These are phyloP conservation scores for Globisporangium echinulatum DNA, from an alignment of 352 stramenopile genomes.

Conservation along the genomic window DNA sequence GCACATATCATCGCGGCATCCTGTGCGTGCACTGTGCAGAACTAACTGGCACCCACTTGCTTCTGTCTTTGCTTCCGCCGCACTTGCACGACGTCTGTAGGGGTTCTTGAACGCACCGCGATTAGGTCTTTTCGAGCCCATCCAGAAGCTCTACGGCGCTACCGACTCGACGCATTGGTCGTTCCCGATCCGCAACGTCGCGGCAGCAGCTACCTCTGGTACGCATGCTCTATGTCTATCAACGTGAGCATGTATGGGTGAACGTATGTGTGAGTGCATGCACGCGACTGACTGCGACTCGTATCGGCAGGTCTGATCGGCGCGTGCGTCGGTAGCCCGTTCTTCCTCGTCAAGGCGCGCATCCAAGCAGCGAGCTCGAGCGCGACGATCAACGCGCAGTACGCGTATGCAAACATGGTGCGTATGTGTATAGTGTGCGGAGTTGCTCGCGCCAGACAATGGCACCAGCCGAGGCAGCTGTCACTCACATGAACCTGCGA, in stretches of 20 bases:
- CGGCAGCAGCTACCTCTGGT: constrained; percentile 63
- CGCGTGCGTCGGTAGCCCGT: constrained; percentile 70
- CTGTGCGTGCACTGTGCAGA: background rate
- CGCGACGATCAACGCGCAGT: constrained; percentile 76
- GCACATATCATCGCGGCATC: constrained; percentile 1
- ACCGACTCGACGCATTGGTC: constrained; percentile 71
- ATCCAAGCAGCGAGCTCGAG: constrained; percentile 76
- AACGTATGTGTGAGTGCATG: too few relatives aligned
- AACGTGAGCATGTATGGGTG: too few relatives aligned
- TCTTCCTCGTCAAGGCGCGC: constrained; percentile 81
- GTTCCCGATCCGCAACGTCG: constrained; percentile 72
- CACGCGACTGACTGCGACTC: constrained; percentile 1
- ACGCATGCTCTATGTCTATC: background rate
- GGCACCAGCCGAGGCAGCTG: too few relatives aligned
- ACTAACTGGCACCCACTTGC: background rate
- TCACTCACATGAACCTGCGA: too few relatives aligned
- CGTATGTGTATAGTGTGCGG: background rate
- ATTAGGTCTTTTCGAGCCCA: constrained; percentile 69
- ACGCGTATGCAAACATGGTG: constrained; percentile 82
- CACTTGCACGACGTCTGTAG: constrained; percentile 8
- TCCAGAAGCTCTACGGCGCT: constrained; percentile 74
- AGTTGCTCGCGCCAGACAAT: too few relatives aligned
- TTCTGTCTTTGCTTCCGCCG: background rate
- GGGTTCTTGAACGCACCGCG: constrained; percentile 77
- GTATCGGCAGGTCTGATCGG: constrained; percentile 52